Conservation (phyloP, 176 grass and related monocot species). For the Aegilops longissima region DNA sequence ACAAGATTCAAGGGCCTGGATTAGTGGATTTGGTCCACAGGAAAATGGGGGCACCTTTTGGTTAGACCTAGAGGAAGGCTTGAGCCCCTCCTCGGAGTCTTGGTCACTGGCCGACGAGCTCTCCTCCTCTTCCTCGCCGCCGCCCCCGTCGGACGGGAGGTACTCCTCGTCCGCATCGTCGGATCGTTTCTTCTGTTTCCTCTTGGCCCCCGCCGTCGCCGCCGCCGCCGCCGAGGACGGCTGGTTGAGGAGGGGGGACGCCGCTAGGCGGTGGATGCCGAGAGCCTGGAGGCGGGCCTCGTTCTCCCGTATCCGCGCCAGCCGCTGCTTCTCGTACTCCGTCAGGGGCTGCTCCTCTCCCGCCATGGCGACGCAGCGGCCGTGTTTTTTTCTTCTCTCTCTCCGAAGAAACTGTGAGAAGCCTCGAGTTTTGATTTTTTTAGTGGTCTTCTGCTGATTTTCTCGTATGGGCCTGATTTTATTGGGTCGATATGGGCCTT, state of each 20-base stretch:
- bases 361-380: slow-evolving; percentile 32
- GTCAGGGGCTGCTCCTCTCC: slow-evolving; percentile 35
- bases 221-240: not conserved
- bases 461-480: no score
- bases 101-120: slow-evolving; percentile 9
- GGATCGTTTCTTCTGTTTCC: slow-evolving; percentile 41
- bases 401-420: not conserved
- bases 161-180: slow-evolving; percentile 74
- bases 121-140: slow-evolving; percentile 9
- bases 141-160: slow-evolving; percentile 33
- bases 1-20: not conserved
- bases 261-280: slow-evolving; percentile 52
- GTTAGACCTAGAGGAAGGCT: slow-evolving; percentile 37
- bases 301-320: slow-evolving; percentile 73
- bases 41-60: slow-evolving; percentile 36
- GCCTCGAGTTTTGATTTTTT: no score
- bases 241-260: slow-evolving; percentile 40
- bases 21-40: not conserved
- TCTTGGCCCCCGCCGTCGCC: not conserved
- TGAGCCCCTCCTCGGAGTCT: slow-evolving; percentile 10
- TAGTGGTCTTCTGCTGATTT: no score
- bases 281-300: slow-evolving; percentile 67
- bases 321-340: slow-evolving; percentile 75
- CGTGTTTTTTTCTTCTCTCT: not conserved
- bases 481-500: not conserved